phyloP scores from a whole-genome alignment of 495 filamentous ascomycete genomes.

The Daldinia caldariorum region DNA sequence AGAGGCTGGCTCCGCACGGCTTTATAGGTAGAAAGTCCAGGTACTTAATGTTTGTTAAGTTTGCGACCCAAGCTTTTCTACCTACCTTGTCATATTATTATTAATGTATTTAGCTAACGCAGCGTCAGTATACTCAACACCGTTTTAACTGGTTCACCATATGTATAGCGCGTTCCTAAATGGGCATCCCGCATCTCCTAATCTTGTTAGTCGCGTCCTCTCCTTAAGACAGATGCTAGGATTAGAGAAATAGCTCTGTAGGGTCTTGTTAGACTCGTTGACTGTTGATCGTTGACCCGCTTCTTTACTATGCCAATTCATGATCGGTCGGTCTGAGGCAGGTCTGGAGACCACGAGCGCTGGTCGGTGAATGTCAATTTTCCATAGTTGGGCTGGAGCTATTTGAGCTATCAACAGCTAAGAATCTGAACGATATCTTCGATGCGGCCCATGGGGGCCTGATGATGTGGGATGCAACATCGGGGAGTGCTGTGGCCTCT shows the following conservation, averaged over 20 bases:
- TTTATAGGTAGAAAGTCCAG: constrained; percentile 33
- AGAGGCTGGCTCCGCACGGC: constrained; percentile 35
- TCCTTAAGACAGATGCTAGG: neutral
- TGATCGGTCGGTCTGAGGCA: neutral
- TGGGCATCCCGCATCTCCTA: neutral
- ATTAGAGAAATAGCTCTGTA: neutral
- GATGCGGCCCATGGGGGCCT: neutral
- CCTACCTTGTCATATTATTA: neutral
- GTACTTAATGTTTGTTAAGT: constrained; percentile 18
- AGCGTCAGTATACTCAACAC: constrained; percentile 25
- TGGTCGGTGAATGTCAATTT: neutral
- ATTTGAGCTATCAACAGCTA: neutral
- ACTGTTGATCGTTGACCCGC: neutral
- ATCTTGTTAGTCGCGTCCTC: neutral
- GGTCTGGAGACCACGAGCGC: neutral
- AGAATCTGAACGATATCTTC: neutral
- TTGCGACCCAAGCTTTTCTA: constrained; percentile 22
- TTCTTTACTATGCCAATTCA: neutral
- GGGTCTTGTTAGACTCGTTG: neutral
- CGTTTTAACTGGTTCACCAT: constrained; percentile 11
- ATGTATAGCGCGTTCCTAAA: neutral
- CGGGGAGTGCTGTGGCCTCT: neutral
- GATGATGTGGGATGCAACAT: neutral
- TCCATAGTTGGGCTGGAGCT: neutral
- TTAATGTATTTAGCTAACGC: constrained; percentile 14